Conservation (phyloP, 2,329 filamentous ascomycete species). For the Penicillium digitatum region DNA sequence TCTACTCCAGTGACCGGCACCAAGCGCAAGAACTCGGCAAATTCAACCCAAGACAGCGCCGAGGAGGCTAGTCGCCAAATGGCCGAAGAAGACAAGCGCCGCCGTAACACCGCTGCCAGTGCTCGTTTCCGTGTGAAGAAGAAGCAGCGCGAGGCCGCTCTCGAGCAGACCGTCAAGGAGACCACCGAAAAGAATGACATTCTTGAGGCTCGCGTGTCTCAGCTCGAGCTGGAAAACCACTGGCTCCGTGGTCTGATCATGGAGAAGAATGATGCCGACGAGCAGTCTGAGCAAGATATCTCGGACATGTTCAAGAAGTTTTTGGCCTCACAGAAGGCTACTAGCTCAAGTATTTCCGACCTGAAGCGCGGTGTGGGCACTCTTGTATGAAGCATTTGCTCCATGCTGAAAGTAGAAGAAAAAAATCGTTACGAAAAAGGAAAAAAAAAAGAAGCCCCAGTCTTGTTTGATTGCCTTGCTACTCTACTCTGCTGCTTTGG, state of each 20-base stretch:
- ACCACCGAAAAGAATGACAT: constrained; percentile 71
- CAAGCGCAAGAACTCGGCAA: constrained; percentile 40
- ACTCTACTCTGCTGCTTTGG: constrained; percentile 14
- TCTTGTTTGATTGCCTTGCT: constrained; percentile 15
- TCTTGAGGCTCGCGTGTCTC: constrained; percentile 69
- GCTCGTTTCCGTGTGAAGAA: constrained; percentile 94
- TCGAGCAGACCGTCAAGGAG: constrained; percentile 77
- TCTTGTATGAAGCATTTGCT: constrained; percentile 11
- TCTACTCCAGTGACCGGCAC: constrained; percentile 21
- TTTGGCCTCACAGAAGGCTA: constrained; percentile 34
- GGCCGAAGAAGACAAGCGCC: constrained; percentile 89
- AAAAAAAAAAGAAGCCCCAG: constrained; percentile 14
- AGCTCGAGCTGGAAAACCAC: constrained; percentile 76
- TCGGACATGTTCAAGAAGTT: constrained; percentile 42
- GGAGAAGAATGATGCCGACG: constrained; percentile 62
- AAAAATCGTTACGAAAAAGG: constrained; percentile 1
- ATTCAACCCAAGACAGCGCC: constrained; percentile 46
- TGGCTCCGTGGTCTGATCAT: constrained; percentile 76
- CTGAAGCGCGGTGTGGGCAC: constrained; percentile 36
- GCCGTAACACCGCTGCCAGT: constrained; percentile 82
- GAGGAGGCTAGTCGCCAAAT: constrained; percentile 68
- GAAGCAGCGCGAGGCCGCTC: constrained; percentile 85
- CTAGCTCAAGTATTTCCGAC: constrained; percentile 27
- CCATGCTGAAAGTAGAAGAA: constrained; percentile 13
- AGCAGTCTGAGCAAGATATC: constrained; percentile 46